Conservation (phyloP, 306 rosid species). For the Ceratonia siliqua region DNA sequence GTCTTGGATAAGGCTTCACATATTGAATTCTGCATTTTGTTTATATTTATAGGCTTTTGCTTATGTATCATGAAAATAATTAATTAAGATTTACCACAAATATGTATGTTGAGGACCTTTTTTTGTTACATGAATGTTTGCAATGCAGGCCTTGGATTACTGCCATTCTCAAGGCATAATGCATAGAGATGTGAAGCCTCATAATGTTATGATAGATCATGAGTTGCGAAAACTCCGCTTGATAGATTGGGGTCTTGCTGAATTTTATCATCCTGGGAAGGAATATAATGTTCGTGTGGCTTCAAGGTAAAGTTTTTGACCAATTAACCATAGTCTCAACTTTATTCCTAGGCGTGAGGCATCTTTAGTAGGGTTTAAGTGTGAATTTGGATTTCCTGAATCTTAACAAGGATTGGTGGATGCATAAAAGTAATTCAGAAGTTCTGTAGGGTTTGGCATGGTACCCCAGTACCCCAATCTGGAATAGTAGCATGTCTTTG, state of each 20-base stretch:
- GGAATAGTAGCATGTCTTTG: not conserved
- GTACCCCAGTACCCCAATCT: not conserved
- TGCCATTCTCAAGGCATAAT: slow-evolving; percentile 93
- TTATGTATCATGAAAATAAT: slow-evolving; percentile 13
- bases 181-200: slow-evolving; percentile 95
- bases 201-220: slow-evolving; percentile 92
- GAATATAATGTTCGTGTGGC: slow-evolving; percentile 93
- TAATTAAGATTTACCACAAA: not conserved
- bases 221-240: slow-evolving; percentile 85
- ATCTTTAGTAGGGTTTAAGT: not conserved
- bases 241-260: slow-evolving; percentile 96
- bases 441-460: slow-evolving; percentile 9
- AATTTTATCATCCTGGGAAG: slow-evolving; percentile 89
- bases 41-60: slow-evolving; percentile 14
- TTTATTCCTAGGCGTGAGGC: too few species aligned
- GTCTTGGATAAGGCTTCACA: slow-evolving; percentile 11
- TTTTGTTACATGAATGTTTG: slow-evolving; percentile 24
- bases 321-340: slow-evolving; percentile 15
- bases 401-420: not conserved
- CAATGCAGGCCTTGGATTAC: slow-evolving; percentile 78
- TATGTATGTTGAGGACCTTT: slow-evolving; percentile 23
- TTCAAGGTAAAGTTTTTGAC: slow-evolving; percentile 57
- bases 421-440: not conserved
- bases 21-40: slow-evolving; percentile 15
- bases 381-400: not conserved